Base-by-base conservation (phyloP, 331 rosid species). In the Stylosanthes scabra region DNA sequence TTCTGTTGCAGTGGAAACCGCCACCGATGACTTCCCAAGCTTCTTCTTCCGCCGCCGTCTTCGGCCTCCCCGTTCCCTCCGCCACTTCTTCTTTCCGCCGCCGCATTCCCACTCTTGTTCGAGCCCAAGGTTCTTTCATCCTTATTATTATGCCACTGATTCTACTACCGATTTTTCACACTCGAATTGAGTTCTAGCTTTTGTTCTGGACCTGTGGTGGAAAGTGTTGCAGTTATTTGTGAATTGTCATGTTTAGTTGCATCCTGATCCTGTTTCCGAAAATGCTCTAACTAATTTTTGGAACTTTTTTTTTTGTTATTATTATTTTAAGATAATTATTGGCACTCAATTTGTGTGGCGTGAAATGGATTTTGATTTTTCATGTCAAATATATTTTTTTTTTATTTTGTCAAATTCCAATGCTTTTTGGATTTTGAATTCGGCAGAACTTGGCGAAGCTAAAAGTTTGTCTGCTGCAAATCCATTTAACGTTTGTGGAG, bases 1-100 rank as follows among this genome's bases (percentile, higher is more conserved):
- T 41, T 70, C 9, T 62, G 49, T 55, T 15, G 76, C 51, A 74
- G n/a, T 74, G 51, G 64, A 28, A 68, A 55, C 50, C 80, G 31
- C 40, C 55, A 11, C 77, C 85, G 75, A 89, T 88, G 93, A 75
- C 79, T 73, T 86, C 86, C 52, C 96, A 87, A 82, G 82, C 88
- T 79, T 84, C 27, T 51, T 51, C 57, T 6, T 10, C 87, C 20
- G 63, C 83, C 37, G 37, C 37, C 0, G 4, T 5, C 72, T 78
- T 86, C 83, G 15, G 85, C 57, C 61, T 82, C 73, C 68, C 87
- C 80, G 72, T 86, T 85, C 72, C 93, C 59, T 51, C 88, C 77
- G 59, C 79, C 72, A 54, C 72, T 2, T 61, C 86, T 9, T 80
- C 83, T 66, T 74, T 78, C 80, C 55, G 72, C 70, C 84, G 59